These are phyloP conservation scores for Zygosaccharomyces kombuchaensis DNA, from an alignment of 805 yeast genomes.

Conservation along the genomic window DNA sequence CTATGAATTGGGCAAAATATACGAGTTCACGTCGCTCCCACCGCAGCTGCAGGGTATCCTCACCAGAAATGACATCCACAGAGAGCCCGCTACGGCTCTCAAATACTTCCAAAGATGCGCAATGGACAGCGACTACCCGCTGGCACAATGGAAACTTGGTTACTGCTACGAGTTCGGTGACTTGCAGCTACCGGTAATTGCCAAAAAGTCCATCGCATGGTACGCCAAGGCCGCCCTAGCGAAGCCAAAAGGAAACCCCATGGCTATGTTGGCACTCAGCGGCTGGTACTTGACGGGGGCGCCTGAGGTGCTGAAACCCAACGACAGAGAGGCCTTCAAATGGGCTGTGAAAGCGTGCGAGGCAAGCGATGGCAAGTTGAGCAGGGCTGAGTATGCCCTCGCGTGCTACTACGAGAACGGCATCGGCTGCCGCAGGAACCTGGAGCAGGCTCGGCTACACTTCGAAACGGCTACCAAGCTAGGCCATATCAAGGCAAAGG, in stretches of 20 bases:
- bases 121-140: conserved; percentile 49
- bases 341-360: conserved; percentile 58
- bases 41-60: conserved; percentile 17
- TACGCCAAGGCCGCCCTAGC: conserved; percentile 56
- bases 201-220: conserved; percentile 66
- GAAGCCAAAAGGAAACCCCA: conserved; percentile 50
- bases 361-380: conserved; percentile 49
- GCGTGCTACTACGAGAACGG: conserved; percentile 69
- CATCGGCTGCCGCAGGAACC: conserved; percentile 46
- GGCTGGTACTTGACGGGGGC: conserved; percentile 79
- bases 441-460: conserved; percentile 44
- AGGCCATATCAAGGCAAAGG: conserved; percentile 54
- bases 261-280: conserved; percentile 66
- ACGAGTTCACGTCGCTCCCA: conserved; percentile 43
- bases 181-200: conserved; percentile 46
- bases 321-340: conserved; percentile 59
- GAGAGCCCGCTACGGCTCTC: conserved; percentile 43
- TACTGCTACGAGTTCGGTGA: conserved; percentile 70
- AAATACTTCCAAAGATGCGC: conserved; percentile 57
- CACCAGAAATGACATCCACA: conserved; percentile 11
- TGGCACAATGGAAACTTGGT: conserved; percentile 68
- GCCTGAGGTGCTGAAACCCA: conserved; percentile 46
- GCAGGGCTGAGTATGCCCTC: conserved; percentile 63
- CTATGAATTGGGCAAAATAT: conserved; percentile 53
- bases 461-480: conserved; percentile 57